Evolutionary conservation across 495 filamentous ascomycete genomes (phyloP).

Genomic region (Mytilinidion resinicola): DNA sequence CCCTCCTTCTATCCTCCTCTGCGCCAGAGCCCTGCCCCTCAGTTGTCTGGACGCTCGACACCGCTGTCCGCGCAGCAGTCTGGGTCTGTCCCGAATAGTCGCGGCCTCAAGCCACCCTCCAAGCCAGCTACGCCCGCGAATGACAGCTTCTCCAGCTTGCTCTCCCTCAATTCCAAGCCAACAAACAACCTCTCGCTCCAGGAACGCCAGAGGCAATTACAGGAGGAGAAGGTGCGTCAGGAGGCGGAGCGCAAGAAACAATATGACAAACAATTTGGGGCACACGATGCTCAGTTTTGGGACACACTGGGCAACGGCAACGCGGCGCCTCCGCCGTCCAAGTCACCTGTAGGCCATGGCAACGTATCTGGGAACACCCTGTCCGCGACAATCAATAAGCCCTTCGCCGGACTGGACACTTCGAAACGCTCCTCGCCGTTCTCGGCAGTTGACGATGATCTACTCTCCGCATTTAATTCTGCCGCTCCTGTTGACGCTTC

Average conservation of each 20-base stretch:
- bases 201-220: conserved; percentile 76
- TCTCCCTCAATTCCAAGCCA: conserved; percentile 63
- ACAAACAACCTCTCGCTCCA: conserved; percentile 69
- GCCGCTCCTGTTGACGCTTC: conserved; percentile 56
- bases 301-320: conserved; percentile 55
- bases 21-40: conserved; percentile 54
- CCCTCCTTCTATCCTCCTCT: conserved; percentile 54
- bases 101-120: conserved; percentile 36
- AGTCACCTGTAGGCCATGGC: no score
- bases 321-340: conserved; percentile 33
- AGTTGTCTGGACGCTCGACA: conserved; percentile 58
- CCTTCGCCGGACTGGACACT: conserved; percentile 31
- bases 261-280: conserved; percentile 69
- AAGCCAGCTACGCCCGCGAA: conserved; percentile 56
- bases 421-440: conserved; percentile 21
- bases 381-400: conserved; percentile 35
- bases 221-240: conserved; percentile 68
- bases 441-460: conserved; percentile 46
- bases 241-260: conserved; percentile 64
- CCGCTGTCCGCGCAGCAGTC: conserved; percentile 50
- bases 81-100: conserved; percentile 25
- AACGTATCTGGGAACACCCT: conserved; percentile 9
- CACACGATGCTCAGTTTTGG: conserved; percentile 58
- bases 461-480: conserved; percentile 58
- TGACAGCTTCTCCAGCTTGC: conserved; percentile 87